These are phyloP conservation scores for Taxillus chinensis DNA, from an alignment of 164 flowering plant genomes.

Conservation along the genomic window DNA sequence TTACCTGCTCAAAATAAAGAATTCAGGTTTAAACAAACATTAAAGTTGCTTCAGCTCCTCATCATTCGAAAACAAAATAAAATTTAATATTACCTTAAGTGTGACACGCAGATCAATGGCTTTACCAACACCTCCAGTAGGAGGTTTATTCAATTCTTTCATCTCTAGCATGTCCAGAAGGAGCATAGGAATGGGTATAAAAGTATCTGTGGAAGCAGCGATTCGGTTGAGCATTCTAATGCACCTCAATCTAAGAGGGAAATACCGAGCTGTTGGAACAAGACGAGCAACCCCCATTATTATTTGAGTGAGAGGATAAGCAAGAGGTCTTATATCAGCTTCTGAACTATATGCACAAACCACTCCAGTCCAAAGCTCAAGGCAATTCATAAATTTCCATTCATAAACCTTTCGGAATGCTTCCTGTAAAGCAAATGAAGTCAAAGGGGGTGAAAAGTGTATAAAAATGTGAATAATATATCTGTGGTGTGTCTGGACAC, in stretches of 20 bases:
- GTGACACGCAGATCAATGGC: conserved; percentile 62
- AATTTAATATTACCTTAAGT: conserved; percentile 44
- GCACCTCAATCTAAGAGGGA: conserved; percentile 86
- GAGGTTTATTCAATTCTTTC: conserved; percentile 69
- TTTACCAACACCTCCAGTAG: conserved; percentile 81
- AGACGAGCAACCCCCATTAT: conserved; percentile 78
- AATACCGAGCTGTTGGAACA: conserved; percentile 83
- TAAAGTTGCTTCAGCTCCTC: not conserved
- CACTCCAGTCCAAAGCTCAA: conserved; percentile 94
- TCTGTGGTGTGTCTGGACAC: not conserved
- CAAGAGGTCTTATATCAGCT: conserved; percentile 65
- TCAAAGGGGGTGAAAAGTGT: not conserved
- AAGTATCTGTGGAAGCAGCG: conserved; percentile 65
- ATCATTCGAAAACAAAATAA: not conserved
- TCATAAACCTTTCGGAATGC: conserved; percentile 75
- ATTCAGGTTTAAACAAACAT: not conserved
- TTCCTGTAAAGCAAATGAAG: conserved; percentile 37
- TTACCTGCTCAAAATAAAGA: conserved; percentile 41
- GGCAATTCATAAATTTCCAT: conserved; percentile 94
- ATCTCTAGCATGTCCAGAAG: conserved; percentile 91
- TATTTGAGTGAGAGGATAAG: conserved; percentile 87
- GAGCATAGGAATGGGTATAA: conserved; percentile 70
- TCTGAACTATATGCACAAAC: conserved; percentile 67
- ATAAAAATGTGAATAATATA: not conserved
- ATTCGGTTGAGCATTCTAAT: conserved; percentile 86